phyloP scores from a whole-genome alignment of 192 early-diverging fungal genomes.

The Phycomyces blakesleeanus region DNA sequence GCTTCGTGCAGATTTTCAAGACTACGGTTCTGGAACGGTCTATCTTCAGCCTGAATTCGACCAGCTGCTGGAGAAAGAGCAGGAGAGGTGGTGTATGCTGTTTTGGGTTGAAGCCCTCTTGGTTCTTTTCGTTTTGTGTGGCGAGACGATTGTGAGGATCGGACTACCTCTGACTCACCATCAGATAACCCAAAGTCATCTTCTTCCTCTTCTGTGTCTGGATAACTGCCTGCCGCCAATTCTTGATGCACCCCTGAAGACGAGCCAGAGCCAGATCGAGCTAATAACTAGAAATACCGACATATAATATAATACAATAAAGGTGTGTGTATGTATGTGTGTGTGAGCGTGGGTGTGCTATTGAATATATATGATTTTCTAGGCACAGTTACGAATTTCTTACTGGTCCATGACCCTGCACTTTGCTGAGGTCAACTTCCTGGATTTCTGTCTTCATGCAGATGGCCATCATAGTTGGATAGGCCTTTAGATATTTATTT shows the following conservation, averaged over 20 bases:
- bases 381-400: not conserved
- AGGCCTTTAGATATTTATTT: conserved; percentile 30
- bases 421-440: conserved; percentile 65
- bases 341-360: no score
- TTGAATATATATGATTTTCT: no score
- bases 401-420: conserved; percentile 39
- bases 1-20: conserved; percentile 60
- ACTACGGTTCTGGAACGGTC: conserved; percentile 24
- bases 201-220: conserved; percentile 32
- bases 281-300: conserved; percentile 12
- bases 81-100: conserved; percentile 4
- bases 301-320: conserved; percentile 5
- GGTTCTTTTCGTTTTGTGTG: conserved; percentile 1
- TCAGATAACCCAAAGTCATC: conserved; percentile 11
- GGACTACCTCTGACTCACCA: conserved; percentile 6
- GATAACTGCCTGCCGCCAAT: conserved; percentile 14
- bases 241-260: conserved; percentile 13
- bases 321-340: no score
- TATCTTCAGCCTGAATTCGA: conserved; percentile 34
- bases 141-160: not conserved
- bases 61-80: conserved; percentile 7
- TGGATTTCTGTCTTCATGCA: conserved; percentile 60
- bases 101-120: not conserved
- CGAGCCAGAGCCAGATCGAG: conserved; percentile 24
- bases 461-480: conserved; percentile 58